Evolutionary conservation across 441 rosid genomes (phyloP).

Genomic region (Croton laevigatus): DNA sequence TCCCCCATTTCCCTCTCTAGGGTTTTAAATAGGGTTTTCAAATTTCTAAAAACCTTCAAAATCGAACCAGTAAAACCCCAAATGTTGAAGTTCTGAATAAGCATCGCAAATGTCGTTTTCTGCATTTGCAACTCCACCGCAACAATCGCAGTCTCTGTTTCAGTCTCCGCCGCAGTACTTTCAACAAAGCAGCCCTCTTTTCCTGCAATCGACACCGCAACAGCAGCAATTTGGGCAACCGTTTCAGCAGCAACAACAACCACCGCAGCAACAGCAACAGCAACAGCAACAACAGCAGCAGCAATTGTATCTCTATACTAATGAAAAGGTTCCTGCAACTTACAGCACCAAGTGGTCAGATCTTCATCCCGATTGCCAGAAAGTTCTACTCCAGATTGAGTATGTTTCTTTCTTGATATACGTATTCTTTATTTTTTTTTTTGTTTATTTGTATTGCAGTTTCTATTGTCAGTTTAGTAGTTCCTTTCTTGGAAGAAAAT

Average conservation of each 20-base stretch:
- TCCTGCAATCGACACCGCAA: slow-evolving; percentile 34
- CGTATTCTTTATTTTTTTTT: neutral
- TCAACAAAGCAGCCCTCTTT: slow-evolving; percentile 39
- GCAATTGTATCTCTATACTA: slow-evolving; percentile 75
- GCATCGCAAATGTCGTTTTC: slow-evolving; percentile 54
- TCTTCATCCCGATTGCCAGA: slow-evolving; percentile 97
- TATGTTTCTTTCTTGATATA: slow-evolving; percentile 30
- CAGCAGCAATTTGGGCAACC: slow-evolving; percentile 19
- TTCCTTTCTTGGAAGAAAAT: slow-evolving; percentile 12
- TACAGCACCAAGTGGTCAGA: slow-evolving; percentile 94
- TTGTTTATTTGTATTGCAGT: slow-evolving; percentile 5
- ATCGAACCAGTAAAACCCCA: slow-evolving; percentile 20
- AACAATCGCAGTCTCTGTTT: slow-evolving; percentile 52
- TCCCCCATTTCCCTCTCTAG: neutral
- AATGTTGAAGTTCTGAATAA: slow-evolving; percentile 19
- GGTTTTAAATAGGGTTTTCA: slow-evolving; percentile 25
- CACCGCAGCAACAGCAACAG: slow-evolving; percentile 35
- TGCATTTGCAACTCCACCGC: slow-evolving; percentile 62
- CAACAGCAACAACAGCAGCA: slow-evolving; percentile 46
- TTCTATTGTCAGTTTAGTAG: slow-evolving; percentile 3
- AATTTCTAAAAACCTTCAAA: slow-evolving; percentile 20
- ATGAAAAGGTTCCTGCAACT: slow-evolving; percentile 80
- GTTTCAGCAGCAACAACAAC: slow-evolving; percentile 32
- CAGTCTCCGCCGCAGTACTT: slow-evolving; percentile 41
- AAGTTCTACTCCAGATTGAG: slow-evolving; percentile 84